phyloP scores from a whole-genome alignment of 1,139 yeast genomes.

The Hemisphaericaspora subhashii region DNA sequence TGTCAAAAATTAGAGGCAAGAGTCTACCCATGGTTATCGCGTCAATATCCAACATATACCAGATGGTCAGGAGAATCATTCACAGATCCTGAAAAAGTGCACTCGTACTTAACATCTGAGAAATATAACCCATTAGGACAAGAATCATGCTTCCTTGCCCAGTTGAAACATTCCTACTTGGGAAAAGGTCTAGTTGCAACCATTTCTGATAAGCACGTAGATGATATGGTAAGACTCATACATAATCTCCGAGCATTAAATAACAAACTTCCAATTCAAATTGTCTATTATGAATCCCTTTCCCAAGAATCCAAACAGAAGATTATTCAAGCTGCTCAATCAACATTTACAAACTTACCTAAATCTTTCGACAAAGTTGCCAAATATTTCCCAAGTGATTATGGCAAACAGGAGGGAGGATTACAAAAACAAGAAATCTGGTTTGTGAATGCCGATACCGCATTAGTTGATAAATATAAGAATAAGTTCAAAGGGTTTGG shows the following conservation, averaged over 20 bases:
- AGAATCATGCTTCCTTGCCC: slow-evolving; percentile 24
- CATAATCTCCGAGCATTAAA: slow-evolving; percentile 31
- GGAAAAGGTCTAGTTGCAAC: slow-evolving; percentile 44
- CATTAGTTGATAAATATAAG: slow-evolving; percentile 23
- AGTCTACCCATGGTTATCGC: slow-evolving; percentile 47
- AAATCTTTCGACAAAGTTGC: slow-evolving; percentile 20
- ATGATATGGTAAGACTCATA: slow-evolving; percentile 28
- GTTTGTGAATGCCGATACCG: slow-evolving; percentile 31
- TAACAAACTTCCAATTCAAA: slow-evolving; percentile 37
- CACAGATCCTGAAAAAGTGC: slow-evolving; percentile 29
- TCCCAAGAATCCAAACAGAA: slow-evolving; percentile 22
- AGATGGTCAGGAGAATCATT: slow-evolving; percentile 46
- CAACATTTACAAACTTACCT: slow-evolving; percentile 25
- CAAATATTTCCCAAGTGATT: slow-evolving; percentile 24
- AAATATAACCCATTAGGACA: not conserved
- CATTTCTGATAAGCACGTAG: slow-evolving; percentile 30
- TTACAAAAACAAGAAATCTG: slow-evolving; percentile 33
- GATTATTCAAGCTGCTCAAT: slow-evolving; percentile 27
- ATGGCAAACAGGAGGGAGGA: slow-evolving; percentile 21
- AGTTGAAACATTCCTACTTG: slow-evolving; percentile 21
- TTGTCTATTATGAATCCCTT: slow-evolving; percentile 27
- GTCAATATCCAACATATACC: slow-evolving; percentile 42
- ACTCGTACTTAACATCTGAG: slow-evolving; percentile 12
- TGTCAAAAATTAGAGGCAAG: slow-evolving; percentile 36
- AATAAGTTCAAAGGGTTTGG: slow-evolving; percentile 26